Evolutionary conservation across 2,329 filamentous ascomycete genomes (phyloP), one percentile per base, ranked within the genome.

Genomic region (Neurospora crassa): DNA sequence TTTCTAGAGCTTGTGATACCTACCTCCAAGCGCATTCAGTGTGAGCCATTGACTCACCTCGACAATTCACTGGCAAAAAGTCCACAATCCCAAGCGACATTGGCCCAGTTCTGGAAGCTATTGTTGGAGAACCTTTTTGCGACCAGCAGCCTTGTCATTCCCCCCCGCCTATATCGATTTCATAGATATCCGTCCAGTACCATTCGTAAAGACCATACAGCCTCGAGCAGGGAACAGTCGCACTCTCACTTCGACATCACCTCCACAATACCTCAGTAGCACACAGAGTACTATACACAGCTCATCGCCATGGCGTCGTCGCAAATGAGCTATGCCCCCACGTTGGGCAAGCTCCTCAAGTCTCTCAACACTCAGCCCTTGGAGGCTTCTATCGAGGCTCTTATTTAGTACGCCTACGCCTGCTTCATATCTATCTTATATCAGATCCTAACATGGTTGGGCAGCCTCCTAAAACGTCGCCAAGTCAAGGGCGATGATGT

Each of bases 401-500:
- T 97, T 73, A 90, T 95, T 76, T 92, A 92, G 93, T 96, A 82
- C 40, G 76, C 40, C 10, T 34, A 18, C 18, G 29, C 42, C 24
- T 24, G 40, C 20, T 45, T 3, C n/a, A 47, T 67, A 41, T n/a
- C 7, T 0, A 43, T 43, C 6, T 2, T 8, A 68, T 67, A 4
- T 53, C 20, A 53, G 10, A 42, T 40, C 16, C 70, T 74, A 24
- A 74, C 71, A 3, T 69, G 40, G 14, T 42, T 11, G 14, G n/a
- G 69, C 73, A 96, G 93, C 69, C 89, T 97, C 24, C 87, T 99
- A 75, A 97, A 97, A 82, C 87, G 94, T 79, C 87, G 94, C 76
- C 95, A 98, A 79, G 97, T 99, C 78, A 89, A 88, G 73, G 93
- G 93, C 67, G 90, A 96, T 80, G 89, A 92, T 80, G 97, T 94